Base-by-base conservation (phyloP, 805 yeast species). In the Candida oleophila region DNA sequence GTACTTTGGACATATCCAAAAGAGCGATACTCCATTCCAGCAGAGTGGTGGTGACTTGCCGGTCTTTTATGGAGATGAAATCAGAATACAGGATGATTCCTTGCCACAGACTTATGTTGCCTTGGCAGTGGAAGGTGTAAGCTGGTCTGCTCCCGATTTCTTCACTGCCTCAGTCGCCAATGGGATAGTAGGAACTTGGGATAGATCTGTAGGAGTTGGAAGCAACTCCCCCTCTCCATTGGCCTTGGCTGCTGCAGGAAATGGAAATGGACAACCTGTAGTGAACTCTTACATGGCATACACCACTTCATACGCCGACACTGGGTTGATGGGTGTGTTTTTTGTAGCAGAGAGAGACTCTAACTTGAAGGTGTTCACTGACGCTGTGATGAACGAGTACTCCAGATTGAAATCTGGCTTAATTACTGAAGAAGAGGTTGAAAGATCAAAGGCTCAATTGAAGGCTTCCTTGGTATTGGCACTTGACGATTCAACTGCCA, bases 151-250 rank as follows among this genome's bases (percentile, higher is more conserved):
- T 2, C 89, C 95, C 9, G 97, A 94, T 65, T 94, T 91, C 70
- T 91, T 90, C 74, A 86, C 95, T 16, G 97, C 96, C 0, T 77
- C 95, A 35, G 96, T 92, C 1, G 95, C 97, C 4, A 97, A 94
- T 71, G 97, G 98, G 9, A 86, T 94, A 48, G 85, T 94, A 39
- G 99, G 99, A 34, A 88, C 90, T 59, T 94, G 98, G 98, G 98
- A 94, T 66, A 82, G 99, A 61, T 84, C 96, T 4, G 71, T 86
- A 49, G 96, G 96, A 32, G 74, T 87, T 9, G 94, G 92, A 33
- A 78, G 87, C 25, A 83, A 87, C 63, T 82, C 91, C 20, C 95
- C 97, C 20, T 86, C 97, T 2, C 89, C 90, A 43, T 74, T 94
- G 46, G 89, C 95, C 0, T 79, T 82, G 22, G 82, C 85, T 21